Conservation (phyloP, 768 basidiomycete genomes). For the Boletales sp. region DNA sequence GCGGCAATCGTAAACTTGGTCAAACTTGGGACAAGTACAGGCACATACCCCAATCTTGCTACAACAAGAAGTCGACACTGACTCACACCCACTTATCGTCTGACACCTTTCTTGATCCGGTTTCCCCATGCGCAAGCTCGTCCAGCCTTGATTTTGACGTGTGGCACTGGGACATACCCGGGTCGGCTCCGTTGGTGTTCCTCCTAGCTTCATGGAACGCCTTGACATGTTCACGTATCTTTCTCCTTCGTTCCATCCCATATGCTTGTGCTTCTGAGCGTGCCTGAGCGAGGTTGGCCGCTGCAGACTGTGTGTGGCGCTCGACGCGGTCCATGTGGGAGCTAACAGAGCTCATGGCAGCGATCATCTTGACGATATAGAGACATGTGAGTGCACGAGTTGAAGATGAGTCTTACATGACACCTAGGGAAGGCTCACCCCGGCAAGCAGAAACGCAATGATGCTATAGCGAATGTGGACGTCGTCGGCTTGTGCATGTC, state of each 20-base stretch:
- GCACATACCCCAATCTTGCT: not conserved
- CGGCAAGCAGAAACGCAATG: conserved; percentile 8
- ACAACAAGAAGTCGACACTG: not conserved
- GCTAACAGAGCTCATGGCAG: conserved; percentile 7
- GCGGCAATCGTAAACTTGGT: too few relatives aligned
- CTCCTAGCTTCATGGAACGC: conserved; percentile 21
- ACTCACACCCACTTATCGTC: not conserved
- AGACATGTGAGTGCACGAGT: not conserved
- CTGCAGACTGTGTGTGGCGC: conserved; percentile 47
- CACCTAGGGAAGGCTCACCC: conserved; percentile 8
- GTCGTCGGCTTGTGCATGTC: not conserved
- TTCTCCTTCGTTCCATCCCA: conserved; percentile 50
- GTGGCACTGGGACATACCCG: not conserved
- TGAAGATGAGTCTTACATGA: not conserved
- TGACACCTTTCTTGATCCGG: not conserved
- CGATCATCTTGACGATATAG: conserved; percentile 3
- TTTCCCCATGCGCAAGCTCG: not conserved
- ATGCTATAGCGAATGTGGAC: conserved; percentile 10
- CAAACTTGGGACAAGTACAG: not conserved
- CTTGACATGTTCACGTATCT: conserved; percentile 47
- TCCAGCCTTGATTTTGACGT: not conserved
- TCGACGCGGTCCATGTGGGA: conserved; percentile 34
- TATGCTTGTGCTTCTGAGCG: conserved; percentile 52
- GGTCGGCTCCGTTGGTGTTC: not conserved
- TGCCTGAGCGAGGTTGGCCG: conserved; percentile 55